Percentiles rank a stretch among this genome's conserved stretches.
phyloP scores from a whole-genome alignment of 768 basidiomycete species.

The Psilocybe subaeruginosa region DNA sequence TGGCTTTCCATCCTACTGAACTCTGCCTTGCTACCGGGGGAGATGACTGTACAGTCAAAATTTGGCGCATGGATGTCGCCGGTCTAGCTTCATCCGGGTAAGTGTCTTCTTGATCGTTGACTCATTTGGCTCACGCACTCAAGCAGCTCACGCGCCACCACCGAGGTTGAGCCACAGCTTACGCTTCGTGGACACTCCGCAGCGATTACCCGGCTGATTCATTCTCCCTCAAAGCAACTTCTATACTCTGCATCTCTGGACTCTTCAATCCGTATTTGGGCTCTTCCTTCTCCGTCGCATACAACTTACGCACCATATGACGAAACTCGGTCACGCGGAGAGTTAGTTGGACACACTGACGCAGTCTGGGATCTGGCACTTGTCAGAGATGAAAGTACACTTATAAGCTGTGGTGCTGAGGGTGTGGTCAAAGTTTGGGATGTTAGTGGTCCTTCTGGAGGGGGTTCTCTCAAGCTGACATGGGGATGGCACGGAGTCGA shows the following conservation, averaged over 20 bases:
- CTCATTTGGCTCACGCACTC: slow-evolving; percentile 18
- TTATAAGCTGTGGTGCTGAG: slow-evolving; percentile 92
- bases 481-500: slow-evolving; percentile 83
- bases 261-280: slow-evolving; percentile 92
- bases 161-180: slow-evolving; percentile 90
- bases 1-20: slow-evolving; percentile 89
- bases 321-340: slow-evolving; percentile 71
- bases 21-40: slow-evolving; percentile 90
- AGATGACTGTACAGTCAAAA: slow-evolving; percentile 94
- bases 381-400: slow-evolving; percentile 77
- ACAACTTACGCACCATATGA: slow-evolving; percentile 94
- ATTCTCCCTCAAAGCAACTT: slow-evolving; percentile 73
- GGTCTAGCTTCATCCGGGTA: slow-evolving; percentile 78
- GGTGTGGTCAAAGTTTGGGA: slow-evolving; percentile 95
- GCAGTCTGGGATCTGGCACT: slow-evolving; percentile 96
- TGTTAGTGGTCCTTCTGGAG: slow-evolving; percentile 66
- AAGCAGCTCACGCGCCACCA: slow-evolving; percentile 65
- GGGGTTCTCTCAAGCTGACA: slow-evolving; percentile 68
- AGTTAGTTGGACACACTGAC: slow-evolving; percentile 91
- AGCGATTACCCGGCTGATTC: slow-evolving; percentile 83
- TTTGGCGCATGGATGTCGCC: slow-evolving; percentile 89
- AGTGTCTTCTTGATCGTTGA: slow-evolving; percentile 35
- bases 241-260: slow-evolving; percentile 94
- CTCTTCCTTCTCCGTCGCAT: slow-evolving; percentile 71
- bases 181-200: slow-evolving; percentile 94